Percentiles rank a stretch among this genome's conserved stretches.
Conservation (phyloP, 441 rosid species). For the Mallotus repandus region DNA sequence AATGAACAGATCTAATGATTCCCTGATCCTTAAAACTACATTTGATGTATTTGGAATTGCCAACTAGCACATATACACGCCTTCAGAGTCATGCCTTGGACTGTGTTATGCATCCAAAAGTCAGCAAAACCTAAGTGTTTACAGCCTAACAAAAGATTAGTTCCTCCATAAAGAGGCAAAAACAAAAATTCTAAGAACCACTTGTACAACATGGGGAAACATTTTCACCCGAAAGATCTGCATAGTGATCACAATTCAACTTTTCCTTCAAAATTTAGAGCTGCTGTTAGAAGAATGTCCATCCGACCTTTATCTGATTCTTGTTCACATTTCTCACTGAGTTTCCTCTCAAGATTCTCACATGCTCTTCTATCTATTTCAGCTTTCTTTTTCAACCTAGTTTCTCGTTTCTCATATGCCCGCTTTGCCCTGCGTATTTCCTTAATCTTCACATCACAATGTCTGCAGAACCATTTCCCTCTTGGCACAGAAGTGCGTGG, state of each 20-base stretch:
- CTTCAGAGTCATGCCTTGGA: slow-evolving; percentile 16
- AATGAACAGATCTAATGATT: slow-evolving; percentile 8
- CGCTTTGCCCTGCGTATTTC: slow-evolving; percentile 50
- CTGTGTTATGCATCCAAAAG: slow-evolving; percentile 10
- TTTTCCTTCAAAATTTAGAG: slow-evolving; percentile 52
- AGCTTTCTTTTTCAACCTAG: slow-evolving; percentile 26
- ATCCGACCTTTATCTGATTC: slow-evolving; percentile 46
- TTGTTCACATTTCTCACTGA: slow-evolving; percentile 23
- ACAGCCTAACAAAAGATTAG: slow-evolving; percentile 33
- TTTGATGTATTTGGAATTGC: slow-evolving; percentile 16
- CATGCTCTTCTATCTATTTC: slow-evolving; percentile 14
- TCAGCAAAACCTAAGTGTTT: slow-evolving; percentile 31
- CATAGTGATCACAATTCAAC: slow-evolving; percentile 23
- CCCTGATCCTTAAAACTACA: slow-evolving; percentile 18
- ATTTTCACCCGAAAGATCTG: slow-evolving; percentile 3
- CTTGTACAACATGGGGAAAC: slow-evolving; percentile 15
- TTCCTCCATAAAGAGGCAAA: slow-evolving; percentile 19
- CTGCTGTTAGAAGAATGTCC: slow-evolving; percentile 81
- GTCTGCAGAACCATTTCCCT: slow-evolving; percentile 83
- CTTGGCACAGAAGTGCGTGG: slow-evolving; percentile 50
- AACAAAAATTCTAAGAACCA: slow-evolving; percentile 20
- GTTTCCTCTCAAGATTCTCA: slow-evolving; percentile 14
- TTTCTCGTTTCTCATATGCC: slow-evolving; percentile 36
- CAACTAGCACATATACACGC: slow-evolving; percentile 27
- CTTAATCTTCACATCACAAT: slow-evolving; percentile 56